Evolutionary conservation across 108 stramenopile species (phyloP).

Genomic region (Fragilaria crotonensis): DNA sequence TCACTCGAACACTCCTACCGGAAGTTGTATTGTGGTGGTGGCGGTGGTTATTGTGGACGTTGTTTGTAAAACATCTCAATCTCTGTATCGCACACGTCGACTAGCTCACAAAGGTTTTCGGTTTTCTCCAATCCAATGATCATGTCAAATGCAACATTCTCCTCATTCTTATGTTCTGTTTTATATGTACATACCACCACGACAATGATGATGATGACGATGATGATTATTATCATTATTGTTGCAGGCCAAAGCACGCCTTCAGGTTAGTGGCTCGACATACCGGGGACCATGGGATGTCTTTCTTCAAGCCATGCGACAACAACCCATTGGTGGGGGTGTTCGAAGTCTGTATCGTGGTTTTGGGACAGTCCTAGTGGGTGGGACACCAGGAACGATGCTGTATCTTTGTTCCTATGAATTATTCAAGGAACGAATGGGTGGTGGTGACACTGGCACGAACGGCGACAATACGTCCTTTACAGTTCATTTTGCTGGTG

Average conservation of each 20-base stretch:
- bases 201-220: neutral
- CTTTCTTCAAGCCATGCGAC: constrained; percentile 41
- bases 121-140: too few relatives aligned
- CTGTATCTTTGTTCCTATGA: constrained; percentile 94
- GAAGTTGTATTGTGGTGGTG: too few relatives aligned
- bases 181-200: too few relatives aligned
- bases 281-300: constrained; percentile 68
- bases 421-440: constrained; percentile 50
- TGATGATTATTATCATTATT: neutral
- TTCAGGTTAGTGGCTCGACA: constrained; percentile 27
- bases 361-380: constrained; percentile 80
- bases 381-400: constrained; percentile 91
- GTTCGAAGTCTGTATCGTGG: constrained; percentile 84
- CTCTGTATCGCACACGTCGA: too few relatives aligned
- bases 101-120: too few relatives aligned
- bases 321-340: constrained; percentile 56
- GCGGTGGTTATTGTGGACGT: too few relatives aligned
- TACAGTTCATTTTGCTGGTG: constrained; percentile 57
- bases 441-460: constrained; percentile 2
- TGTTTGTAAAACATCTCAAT: too few relatives aligned
- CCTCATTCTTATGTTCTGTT: too few relatives aligned
- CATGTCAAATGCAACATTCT: too few relatives aligned
- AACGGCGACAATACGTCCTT: constrained; percentile 25
- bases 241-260: constrained; percentile 47
- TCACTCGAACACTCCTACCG: too few relatives aligned